Evolutionary conservation across 164 flowering plant species (phyloP), one percentile per base, ranked within the genome.

Genomic region (Chimonanthus salicifolius): DNA sequence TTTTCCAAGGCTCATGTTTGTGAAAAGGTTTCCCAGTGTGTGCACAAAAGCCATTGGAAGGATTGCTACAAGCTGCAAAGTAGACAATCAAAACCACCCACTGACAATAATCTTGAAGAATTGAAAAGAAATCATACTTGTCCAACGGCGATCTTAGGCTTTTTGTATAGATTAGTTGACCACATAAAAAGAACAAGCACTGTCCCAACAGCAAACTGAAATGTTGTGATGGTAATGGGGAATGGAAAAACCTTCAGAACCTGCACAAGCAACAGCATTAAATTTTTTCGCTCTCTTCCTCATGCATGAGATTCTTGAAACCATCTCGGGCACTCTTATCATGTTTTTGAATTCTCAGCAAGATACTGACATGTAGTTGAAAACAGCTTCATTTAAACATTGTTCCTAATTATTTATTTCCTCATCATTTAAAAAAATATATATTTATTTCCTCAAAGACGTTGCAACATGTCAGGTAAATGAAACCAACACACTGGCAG

Each of bases 1-100:
- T 83, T 93, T 93, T n/a, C 98, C 99, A 62, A 95, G 97, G 81
- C 99, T 95, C 97, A 95, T 90, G 76, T 95, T 95, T 49, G 97
- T 93, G 81, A 95, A 95, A 67, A 93, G 94, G 79, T 95, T 93
- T 20, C 97, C 99, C 74, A 95, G 72, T 5, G 90, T 84, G 81
- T 95, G 99, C 72, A 90, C 97, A 68, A 83, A 18, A 4, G 99
- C 99, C 83, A 93, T 79, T 45, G 99, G 99, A 65, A 92, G 71
- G 64, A 93, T 93, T 20, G 90, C 89, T 47, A 79, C 77, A 77
- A 95, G 93, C 99, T 95, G 85, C 71, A 54, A 77, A 71, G 11
- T 51, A 51, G 13, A 66, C 67, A 77, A 2, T 64, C 63, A 20
- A 7, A 51, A 76, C 6, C 6, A n/a, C 33, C 33, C 33, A 33